A percentile compares a stretch with the other conserved stretches of the same genome.
Conservation (phyloP, 768 basidiomycete species). For the Leccinum sublutescens region DNA sequence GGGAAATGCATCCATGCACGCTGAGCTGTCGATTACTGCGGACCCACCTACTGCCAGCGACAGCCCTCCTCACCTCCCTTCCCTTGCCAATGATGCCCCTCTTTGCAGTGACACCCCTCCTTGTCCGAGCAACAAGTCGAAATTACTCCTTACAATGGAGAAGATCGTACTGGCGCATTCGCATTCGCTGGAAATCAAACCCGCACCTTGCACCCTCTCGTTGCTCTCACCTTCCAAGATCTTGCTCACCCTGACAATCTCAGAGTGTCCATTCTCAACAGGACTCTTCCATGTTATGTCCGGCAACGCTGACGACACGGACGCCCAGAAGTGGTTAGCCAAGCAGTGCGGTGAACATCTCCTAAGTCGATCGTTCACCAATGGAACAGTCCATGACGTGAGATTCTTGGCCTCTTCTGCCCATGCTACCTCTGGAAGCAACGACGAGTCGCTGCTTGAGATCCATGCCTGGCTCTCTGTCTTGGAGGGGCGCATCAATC, state of each 20-base stretch:
- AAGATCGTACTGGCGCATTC: constrained; percentile 2
- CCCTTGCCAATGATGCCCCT: too few relatives aligned
- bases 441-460: neutral
- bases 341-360: neutral
- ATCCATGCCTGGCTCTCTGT: constrained; percentile 19
- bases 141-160: constrained; percentile 1
- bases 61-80: neutral
- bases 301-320: neutral
- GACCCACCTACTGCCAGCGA: neutral
- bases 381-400: constrained; percentile 18
- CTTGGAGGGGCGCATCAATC: constrained; percentile 6
- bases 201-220: neutral
- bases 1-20: constrained; percentile 15
- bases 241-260: constrained; percentile 15
- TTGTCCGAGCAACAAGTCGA: too few relatives aligned
- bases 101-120: neutral
- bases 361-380: constrained; percentile 16
- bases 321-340: neutral
- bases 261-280: constrained; percentile 10
- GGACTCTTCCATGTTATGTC: constrained; percentile 13
- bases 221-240: neutral
- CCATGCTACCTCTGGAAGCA: neutral
- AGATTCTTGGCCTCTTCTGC: constrained; percentile 15
- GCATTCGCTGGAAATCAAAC: neutral
- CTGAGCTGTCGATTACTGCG: constrained; percentile 6